Evolutionary conservation across 176 grass and related monocot species (phyloP).

Genomic region (Bolboschoenus planiculmis): DNA sequence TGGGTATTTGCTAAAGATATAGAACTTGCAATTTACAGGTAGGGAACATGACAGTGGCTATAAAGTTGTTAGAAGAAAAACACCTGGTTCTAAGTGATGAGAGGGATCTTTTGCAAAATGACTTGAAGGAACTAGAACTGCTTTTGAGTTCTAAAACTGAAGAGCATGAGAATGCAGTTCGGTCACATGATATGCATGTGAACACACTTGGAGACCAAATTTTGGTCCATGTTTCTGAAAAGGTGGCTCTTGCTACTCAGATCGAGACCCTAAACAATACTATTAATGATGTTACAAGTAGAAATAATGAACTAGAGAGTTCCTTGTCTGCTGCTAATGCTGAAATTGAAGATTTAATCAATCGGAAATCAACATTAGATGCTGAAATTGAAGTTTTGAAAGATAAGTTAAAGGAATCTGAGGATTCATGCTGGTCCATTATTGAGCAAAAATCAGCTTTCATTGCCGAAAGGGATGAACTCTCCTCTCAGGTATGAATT

Average conservation of each 20-base stretch:
- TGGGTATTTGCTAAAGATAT: neutral
- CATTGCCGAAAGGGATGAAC: constrained; percentile 25
- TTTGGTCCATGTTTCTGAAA: constrained; percentile 14
- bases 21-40: constrained; percentile 38
- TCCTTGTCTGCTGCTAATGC: constrained; percentile 8
- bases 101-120: constrained; percentile 44
- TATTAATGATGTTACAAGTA: constrained; percentile 5
- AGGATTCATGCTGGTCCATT: constrained; percentile 27
- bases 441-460: constrained; percentile 30
- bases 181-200: constrained; percentile 1
- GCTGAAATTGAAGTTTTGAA: constrained; percentile 15
- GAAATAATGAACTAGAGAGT: constrained; percentile 11
- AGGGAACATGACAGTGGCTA: constrained; percentile 32
- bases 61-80: constrained; percentile 40
- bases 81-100: constrained; percentile 50
- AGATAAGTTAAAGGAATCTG: constrained; percentile 24
- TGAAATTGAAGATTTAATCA: constrained; percentile 6
- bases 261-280: constrained; percentile 3
- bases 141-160: constrained; percentile 53
- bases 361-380: constrained; percentile 12
- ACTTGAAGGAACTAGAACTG: constrained; percentile 54
- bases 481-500: constrained; percentile 18
- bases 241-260: constrained; percentile 37
- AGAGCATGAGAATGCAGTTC: constrained; percentile 4
- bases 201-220: constrained; percentile 2